Conservation (phyloP, 176 grass and related monocot genomes). For the Oryza meyeriana region DNA sequence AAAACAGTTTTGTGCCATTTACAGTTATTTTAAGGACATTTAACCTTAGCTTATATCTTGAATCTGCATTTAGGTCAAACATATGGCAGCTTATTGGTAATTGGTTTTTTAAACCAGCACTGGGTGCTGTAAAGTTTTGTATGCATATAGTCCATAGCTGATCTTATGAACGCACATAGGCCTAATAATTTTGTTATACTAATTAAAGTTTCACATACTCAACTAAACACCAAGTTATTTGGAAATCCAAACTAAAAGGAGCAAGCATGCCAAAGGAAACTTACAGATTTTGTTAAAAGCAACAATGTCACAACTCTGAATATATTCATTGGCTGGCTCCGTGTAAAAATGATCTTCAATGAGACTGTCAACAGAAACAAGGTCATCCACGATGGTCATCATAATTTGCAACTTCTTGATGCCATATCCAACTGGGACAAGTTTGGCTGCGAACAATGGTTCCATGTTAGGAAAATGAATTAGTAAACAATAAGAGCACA, state of each 20-base stretch:
- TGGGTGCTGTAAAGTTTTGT: neutral
- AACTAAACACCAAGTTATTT: neutral
- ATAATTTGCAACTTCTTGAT: conserved; percentile 82
- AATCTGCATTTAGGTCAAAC: neutral
- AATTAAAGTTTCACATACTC: neutral
- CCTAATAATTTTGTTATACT: neutral
- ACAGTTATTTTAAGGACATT: neutral
- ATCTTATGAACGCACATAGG: neutral
- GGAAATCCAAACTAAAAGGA: neutral
- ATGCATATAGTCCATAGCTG: neutral
- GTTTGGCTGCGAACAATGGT: conserved; percentile 42
- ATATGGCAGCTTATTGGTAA: neutral
- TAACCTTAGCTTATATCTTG: neutral
- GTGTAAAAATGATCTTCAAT: conserved; percentile 46
- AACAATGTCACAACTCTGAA: conserved; percentile 68
- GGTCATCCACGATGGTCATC: conserved; percentile 79
- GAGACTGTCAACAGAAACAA: conserved; percentile 66
- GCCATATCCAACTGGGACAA: conserved; percentile 63
- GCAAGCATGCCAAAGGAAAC: neutral
- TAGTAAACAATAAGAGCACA: neutral
- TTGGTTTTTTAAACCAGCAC: neutral
- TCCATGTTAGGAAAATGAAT: neutral
- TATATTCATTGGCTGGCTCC: conserved; percentile 54
- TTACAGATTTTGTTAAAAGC: conserved; percentile 80
- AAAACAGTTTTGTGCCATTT: neutral